Percentiles rank a stretch among this genome's conserved stretches.
phyloP scores from a whole-genome alignment of 2,329 filamentous ascomycete genomes.

The Calonectria hongkongensis region DNA sequence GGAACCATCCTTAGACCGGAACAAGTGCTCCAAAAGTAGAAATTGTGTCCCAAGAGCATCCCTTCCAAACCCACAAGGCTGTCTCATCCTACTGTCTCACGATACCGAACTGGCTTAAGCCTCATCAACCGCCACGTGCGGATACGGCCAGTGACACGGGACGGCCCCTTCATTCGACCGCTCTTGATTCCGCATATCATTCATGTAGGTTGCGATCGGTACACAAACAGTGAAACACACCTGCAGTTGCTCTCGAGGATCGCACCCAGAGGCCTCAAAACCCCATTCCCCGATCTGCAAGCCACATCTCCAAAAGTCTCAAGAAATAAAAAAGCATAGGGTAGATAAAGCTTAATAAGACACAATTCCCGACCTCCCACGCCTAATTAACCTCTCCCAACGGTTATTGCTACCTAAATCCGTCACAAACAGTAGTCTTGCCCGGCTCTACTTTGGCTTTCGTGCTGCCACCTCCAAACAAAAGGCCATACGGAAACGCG shows the following conservation, averaged over 20 bases:
- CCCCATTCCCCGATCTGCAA: conserved; percentile 5
- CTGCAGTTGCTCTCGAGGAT: too few species aligned
- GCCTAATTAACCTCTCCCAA: conserved; percentile 1
- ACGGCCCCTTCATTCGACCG: conserved; percentile 13
- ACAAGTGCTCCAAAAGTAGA: neutral
- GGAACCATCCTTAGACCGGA: neutral
- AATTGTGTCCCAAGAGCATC: neutral
- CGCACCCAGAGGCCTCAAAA: neutral
- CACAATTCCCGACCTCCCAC: neutral
- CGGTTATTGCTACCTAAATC: neutral
- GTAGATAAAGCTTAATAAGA: conserved; percentile 10
- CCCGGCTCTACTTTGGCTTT: neutral
- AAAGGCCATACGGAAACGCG: neutral
- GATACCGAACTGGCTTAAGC: conserved; percentile 10
- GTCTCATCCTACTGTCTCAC: conserved; percentile 2
- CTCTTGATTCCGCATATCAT: conserved; percentile 17
- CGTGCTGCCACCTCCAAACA: conserved; percentile 2
- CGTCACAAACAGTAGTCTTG: neutral
- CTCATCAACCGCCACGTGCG: conserved; percentile 21
- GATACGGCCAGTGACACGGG: conserved; percentile 19
- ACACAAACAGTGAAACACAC: neutral
- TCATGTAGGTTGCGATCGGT: neutral
- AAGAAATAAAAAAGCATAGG: neutral
- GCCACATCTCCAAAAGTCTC: neutral
- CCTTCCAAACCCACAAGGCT: neutral